Evolutionary conservation across 106 monocot genomes (phyloP).

Genomic region (Platanthera zijinensis): DNA sequence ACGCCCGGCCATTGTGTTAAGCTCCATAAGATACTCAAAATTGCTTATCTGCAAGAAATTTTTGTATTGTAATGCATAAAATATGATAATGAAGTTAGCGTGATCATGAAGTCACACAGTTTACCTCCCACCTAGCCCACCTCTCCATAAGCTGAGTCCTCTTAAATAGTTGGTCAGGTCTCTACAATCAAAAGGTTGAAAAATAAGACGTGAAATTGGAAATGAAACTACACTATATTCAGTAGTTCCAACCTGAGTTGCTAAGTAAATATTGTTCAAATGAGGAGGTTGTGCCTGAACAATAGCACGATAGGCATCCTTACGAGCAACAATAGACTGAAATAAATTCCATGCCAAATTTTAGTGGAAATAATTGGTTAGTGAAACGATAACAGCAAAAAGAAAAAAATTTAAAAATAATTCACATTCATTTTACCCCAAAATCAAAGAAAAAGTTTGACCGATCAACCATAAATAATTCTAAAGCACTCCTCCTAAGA

Average conservation of each 20-base stretch:
- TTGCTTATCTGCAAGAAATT: conserved; percentile 75
- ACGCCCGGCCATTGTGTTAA: conserved; percentile 91
- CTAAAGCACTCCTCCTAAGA: conserved; percentile 87
- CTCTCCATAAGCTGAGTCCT: conserved; percentile 93
- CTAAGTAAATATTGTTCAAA: conserved; percentile 86
- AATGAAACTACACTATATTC: background rate
- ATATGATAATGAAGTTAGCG: background rate
- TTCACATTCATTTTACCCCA: conserved; percentile 41
- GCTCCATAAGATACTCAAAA: conserved; percentile 99
- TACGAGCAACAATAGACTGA: conserved; percentile 76
- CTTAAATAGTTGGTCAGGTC: conserved; percentile 91
- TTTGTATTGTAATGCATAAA: background rate
- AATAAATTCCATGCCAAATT: conserved; percentile 8
- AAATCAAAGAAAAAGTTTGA: conserved; percentile 99
- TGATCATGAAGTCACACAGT: background rate
- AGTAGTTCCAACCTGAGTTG: conserved; percentile 54
- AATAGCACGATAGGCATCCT: conserved; percentile 84
- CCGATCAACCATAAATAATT: conserved; percentile 88
- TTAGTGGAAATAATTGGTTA: background rate
- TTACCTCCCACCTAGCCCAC: conserved; percentile 99
- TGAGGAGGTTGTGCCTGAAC: conserved; percentile 77
- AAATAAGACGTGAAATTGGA: background rate
- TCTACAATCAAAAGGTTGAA: conserved; percentile 25
- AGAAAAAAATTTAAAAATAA: background rate
- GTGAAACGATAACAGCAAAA: background rate